Evolutionary conservation across 306 rosid species (phyloP), one percentile per base, ranked within the genome.

Genomic region (Chamaecrista fasciculata): DNA sequence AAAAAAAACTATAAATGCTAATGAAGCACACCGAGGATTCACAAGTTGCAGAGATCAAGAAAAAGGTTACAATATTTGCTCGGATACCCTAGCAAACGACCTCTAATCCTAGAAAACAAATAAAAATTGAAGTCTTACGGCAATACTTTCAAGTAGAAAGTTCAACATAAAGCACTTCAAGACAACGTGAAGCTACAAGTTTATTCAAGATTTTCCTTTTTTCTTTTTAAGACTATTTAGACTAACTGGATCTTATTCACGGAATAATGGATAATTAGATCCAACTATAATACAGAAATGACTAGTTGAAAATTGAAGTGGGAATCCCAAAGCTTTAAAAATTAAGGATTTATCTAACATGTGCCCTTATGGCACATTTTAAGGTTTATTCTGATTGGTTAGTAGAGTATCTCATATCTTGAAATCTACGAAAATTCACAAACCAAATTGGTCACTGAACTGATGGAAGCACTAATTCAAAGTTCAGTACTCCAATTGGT

Each of bases 281-380:
- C 57, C 47, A 48, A 55, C 78, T 60, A 70, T 39, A 62, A 71
- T 55, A 70, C 78, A 78, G 78, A 75, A 78, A 43, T 74, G 73
- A 16, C 18, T 8, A 44, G 52, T 16, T 69, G 59, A 26, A 4
- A 73, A 67, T n/a, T n/a, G n/a, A n/a, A n/a, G n/a, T n/a, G n/a
- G n/a, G n/a, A n/a, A n/a, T n/a, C n/a, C n/a, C n/a, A n/a, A n/a
- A n/a, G n/a, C n/a, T n/a, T n/a, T n/a, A n/a, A n/a, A n/a, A n/a
- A n/a, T n/a, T n/a, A n/a, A n/a, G n/a, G n/a, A n/a, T n/a, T n/a
- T n/a, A n/a, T n/a, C n/a, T n/a, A n/a, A n/a, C n/a, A n/a, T n/a
- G n/a, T n/a, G n/a, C n/a, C n/a, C n/a, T n/a, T n/a, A n/a, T n/a
- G n/a, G n/a, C n/a, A n/a, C n/a, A n/a, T n/a, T n/a, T n/a, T n/a